These are phyloP conservation scores for Mrakia frigida DNA, from an alignment of 768 basidiomycete genomes.

Conservation along the genomic window DNA sequence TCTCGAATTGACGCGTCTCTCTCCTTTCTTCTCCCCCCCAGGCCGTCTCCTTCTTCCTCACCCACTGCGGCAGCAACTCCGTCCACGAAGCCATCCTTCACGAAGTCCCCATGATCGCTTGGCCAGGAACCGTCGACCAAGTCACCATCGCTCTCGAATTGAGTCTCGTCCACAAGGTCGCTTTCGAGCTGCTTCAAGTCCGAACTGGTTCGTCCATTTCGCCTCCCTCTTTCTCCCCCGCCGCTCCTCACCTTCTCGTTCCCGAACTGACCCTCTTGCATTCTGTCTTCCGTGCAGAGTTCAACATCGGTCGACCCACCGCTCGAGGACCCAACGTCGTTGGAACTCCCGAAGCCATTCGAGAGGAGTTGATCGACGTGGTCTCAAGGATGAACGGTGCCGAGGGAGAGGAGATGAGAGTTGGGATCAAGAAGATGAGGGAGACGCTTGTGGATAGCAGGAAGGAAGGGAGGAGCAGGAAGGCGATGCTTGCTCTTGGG, in stretches of 20 bases:
- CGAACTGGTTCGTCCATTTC: not conserved
- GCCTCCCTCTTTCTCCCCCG: not conserved
- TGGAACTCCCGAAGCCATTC: not conserved
- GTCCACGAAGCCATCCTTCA: constrained; percentile 8
- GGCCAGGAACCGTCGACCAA: not conserved
- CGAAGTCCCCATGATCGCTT: not conserved
- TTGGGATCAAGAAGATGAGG: not conserved
- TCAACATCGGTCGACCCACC: not conserved
- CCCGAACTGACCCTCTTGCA: too few species aligned
- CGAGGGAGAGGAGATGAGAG: not conserved
- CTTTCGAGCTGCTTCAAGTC: not conserved
- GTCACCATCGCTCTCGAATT: not conserved
- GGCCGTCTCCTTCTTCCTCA: constrained; percentile 3
- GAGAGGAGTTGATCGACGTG: not conserved
- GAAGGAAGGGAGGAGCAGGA: not conserved
- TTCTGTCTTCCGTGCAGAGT: not conserved
- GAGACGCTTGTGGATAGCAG: not conserved
- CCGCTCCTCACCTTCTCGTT: not conserved
- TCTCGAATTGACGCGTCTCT: not conserved
- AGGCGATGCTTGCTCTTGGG: not conserved
- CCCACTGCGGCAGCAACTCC: constrained; percentile 2
- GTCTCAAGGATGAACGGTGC: not conserved
- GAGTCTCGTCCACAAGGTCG: not conserved
- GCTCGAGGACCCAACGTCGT: not conserved
- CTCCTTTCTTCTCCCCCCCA: not conserved